phyloP scores from a whole-genome alignment of 1,284 basidiomycete genomes.

The Neonothopanus nambi region DNA sequence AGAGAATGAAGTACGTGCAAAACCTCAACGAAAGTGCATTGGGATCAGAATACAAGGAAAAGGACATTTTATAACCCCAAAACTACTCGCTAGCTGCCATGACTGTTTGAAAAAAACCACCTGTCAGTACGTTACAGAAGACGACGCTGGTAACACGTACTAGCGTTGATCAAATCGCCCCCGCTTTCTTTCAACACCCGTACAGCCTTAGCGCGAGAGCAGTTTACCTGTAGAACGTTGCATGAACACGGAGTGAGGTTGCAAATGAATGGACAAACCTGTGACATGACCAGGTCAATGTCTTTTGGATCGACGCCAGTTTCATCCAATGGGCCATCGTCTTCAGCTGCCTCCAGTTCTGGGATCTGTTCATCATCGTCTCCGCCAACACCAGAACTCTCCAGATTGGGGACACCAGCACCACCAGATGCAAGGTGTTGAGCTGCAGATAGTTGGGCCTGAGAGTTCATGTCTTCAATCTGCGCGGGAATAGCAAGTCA shows the following conservation, averaged over 20 bases:
- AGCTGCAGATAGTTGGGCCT: slow-evolving; percentile 81
- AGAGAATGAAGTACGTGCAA: no score
- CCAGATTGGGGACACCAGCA: slow-evolving; percentile 52
- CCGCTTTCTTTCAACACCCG: slow-evolving; percentile 85
- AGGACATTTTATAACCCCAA: not conserved
- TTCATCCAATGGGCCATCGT: slow-evolving; percentile 78
- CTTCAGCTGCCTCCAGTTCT: slow-evolving; percentile 77
- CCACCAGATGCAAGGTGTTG: slow-evolving; percentile 75
- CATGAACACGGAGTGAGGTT: not conserved
- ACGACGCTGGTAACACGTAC: slow-evolving; percentile 52
- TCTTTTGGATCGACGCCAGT: slow-evolving; percentile 91
- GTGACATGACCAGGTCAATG: slow-evolving; percentile 92
- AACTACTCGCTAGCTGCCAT: slow-evolving; percentile 75
- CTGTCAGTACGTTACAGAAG: slow-evolving; percentile 10
- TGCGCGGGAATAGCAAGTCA: slow-evolving; percentile 28
- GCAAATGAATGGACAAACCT: slow-evolving; percentile 45
- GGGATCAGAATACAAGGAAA: slow-evolving; percentile 20
- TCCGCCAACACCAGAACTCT: slow-evolving; percentile 47
- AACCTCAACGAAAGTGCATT: slow-evolving; percentile 14
- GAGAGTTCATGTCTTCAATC: slow-evolving; percentile 91
- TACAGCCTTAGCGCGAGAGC: slow-evolving; percentile 87
- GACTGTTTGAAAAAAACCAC: slow-evolving; percentile 37
- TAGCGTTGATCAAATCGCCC: slow-evolving; percentile 93
- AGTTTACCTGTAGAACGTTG: slow-evolving; percentile 43
- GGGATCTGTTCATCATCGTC: slow-evolving; percentile 78